Base-by-base conservation (phyloP, 768 basidiomycete species). In the Amylocystis lapponica region DNA sequence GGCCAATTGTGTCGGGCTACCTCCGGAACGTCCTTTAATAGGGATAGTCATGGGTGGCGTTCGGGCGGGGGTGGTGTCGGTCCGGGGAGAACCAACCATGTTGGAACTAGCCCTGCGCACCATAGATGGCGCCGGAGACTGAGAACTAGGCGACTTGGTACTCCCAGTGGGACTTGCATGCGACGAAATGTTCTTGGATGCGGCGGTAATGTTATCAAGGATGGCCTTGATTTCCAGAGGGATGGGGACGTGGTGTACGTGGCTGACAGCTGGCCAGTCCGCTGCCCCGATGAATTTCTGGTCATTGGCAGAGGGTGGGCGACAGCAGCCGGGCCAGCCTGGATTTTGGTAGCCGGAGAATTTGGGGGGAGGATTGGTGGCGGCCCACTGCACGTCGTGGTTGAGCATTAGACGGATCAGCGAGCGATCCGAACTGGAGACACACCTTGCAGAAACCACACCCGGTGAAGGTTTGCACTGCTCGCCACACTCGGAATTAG, bases 251-350 rank as follows among this genome's bases (percentile, higher is more conserved):
- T 76, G 74, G 56, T 90, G 83, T 10, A 89, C 78, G 48, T 75
- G 71, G 63, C 78, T 83, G 60, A 91, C 86, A 23, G 85, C 76
- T 51, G 72, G 78, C 88, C 88, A 92, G 61, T 89, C 87, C 3
- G 82, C 81, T 39, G 79, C 72, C 17, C 74, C 77, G 44, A 91
- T 81, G 50, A 74, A 59, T 49, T 73, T 71, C 53, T 75, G 71
- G 61, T 91, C 88, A 42, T 58, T 66, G 14, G 68, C 52, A 22
- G 64, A 65, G 2, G 88, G 88, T 0, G 86, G 68, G n/a, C 86
- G 80, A 70, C 88, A 92, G 69, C 88, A 92, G 29, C 88, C 88
- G 31, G 89, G 89, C 86, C 86, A 91, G 17, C 88, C 88, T 26
- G 75, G 76, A 54, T 90, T 91, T 58, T 73, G 67, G 58, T 75